Percentiles rank a stretch among this genome's conserved stretches.
phyloP scores from a whole-genome alignment of 139 green algal genomes.

The Gonium pectorale region DNA sequence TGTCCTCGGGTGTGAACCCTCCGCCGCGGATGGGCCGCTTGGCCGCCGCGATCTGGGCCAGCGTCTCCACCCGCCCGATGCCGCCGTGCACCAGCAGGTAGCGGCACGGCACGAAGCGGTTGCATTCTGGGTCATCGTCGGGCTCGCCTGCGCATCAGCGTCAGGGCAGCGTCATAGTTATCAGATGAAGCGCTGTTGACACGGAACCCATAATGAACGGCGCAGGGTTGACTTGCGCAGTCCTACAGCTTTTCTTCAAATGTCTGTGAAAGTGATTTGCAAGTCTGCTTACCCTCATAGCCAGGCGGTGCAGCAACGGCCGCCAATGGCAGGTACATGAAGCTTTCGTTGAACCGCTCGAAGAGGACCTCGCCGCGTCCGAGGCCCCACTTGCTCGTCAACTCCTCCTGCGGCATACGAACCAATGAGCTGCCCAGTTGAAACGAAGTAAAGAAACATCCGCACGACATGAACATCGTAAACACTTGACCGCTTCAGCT shows the following conservation, averaged over 20 bases:
- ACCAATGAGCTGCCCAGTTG: not conserved
- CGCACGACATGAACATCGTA: no score
- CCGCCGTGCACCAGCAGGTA: slow-evolving; percentile 31
- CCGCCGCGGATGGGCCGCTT: not conserved
- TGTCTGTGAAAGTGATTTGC: no score
- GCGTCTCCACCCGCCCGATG: not conserved
- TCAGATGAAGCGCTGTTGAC: no score
- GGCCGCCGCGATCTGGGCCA: not conserved
- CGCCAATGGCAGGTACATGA: slow-evolving; percentile 10
- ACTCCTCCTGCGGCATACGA: not conserved
- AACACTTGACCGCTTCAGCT: no score
- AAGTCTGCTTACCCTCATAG: not conserved
- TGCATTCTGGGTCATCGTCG: no score
- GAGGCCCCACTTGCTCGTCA: not conserved
- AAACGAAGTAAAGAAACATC: not conserved
- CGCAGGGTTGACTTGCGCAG: no score
- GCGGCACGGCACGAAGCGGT: not conserved
- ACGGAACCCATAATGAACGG: no score
- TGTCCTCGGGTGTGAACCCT: not conserved
- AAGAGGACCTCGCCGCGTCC: not conserved
- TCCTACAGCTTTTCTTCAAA: no score
- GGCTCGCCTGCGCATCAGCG: no score
- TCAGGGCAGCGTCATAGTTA: no score
- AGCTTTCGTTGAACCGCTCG: slow-evolving; percentile 4
- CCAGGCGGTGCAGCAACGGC: not conserved